These are phyloP conservation scores for Pyrus betulifolia DNA, from an alignment of 306 rosid genomes.

Conservation along the genomic window DNA sequence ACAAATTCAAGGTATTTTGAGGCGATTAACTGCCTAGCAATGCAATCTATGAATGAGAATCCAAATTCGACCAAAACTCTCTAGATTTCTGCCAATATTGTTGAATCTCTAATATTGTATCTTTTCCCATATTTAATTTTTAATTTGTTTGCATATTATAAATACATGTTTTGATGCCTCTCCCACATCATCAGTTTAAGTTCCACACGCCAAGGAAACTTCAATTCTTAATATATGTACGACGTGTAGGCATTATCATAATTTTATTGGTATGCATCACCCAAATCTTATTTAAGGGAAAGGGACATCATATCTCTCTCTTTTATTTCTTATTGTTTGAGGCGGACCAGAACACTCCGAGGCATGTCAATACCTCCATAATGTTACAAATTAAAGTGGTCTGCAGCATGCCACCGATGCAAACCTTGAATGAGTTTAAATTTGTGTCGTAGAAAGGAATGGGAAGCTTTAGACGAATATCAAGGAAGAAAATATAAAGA, in stretches of 20 bases:
- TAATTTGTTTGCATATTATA: neutral
- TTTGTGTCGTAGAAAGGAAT: neutral
- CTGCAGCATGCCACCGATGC: neutral
- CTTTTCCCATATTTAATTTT: neutral
- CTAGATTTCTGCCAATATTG: neutral
- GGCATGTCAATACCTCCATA: neutral
- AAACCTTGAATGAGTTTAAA: too few relatives aligned
- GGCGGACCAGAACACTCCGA: neutral
- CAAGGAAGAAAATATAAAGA: too few relatives aligned
- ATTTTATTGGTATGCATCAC: neutral
- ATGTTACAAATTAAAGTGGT: neutral
- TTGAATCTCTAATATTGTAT: neutral
- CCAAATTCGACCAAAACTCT: neutral
- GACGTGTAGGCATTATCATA: constrained; percentile 17
- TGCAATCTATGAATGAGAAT: neutral
- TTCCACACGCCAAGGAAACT: constrained; percentile 56
- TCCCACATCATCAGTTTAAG: constrained; percentile 23
- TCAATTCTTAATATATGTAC: constrained; percentile 6
- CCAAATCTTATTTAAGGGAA: neutral
- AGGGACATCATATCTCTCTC: neutral
- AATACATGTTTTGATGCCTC: constrained; percentile 7
- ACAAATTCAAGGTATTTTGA: neutral
- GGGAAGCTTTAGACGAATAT: neutral
- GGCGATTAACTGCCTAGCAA: neutral
- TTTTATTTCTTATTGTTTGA: neutral